These are phyloP conservation scores for Bipolaris zeicola DNA, from an alignment of 2,329 filamentous ascomycete genomes.

Conservation along the genomic window DNA sequence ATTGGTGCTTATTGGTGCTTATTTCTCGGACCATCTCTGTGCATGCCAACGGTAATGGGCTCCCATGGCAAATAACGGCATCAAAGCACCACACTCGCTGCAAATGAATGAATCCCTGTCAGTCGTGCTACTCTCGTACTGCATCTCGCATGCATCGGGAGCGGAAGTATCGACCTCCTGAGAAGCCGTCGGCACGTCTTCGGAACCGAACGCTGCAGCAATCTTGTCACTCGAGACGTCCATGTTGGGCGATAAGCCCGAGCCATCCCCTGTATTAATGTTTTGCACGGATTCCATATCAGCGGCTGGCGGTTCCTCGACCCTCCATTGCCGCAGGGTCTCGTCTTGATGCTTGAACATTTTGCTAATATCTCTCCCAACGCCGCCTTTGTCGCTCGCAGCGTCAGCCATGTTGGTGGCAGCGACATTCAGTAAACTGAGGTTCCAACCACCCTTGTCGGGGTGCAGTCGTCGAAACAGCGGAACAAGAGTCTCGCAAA, in stretches of 20 bases:
- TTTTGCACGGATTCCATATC: neutral
- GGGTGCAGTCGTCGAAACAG: slow-evolving; percentile 78
- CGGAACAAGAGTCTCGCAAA: slow-evolving; percentile 69
- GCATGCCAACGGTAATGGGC: slow-evolving; percentile 63
- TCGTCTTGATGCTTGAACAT: slow-evolving; percentile 83
- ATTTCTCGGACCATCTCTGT: slow-evolving; percentile 30
- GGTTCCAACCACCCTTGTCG: slow-evolving; percentile 72
- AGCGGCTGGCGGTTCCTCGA: slow-evolving; percentile 32
- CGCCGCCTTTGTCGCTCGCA: slow-evolving; percentile 52
- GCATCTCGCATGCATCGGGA: slow-evolving; percentile 35
- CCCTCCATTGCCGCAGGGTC: slow-evolving; percentile 69
- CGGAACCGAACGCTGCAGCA: slow-evolving; percentile 30
- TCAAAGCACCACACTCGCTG: slow-evolving; percentile 58
- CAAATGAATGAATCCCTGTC: slow-evolving; percentile 48
- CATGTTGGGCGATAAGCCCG: neutral
- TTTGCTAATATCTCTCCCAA: slow-evolving; percentile 74
- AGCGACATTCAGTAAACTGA: slow-evolving; percentile 84
- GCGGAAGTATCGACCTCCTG: slow-evolving; percentile 26
- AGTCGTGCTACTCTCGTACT: slow-evolving; percentile 43
- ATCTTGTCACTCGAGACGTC: neutral
- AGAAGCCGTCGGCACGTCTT: slow-evolving; percentile 38
- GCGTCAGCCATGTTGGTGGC: slow-evolving; percentile 77
- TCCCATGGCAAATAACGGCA: slow-evolving; percentile 64
- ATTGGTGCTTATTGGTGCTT: neutral
- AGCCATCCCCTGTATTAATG: neutral